Evolutionary conservation across 2,329 filamentous ascomycete genomes (phyloP).

Genomic region (Botrytis medusae): DNA sequence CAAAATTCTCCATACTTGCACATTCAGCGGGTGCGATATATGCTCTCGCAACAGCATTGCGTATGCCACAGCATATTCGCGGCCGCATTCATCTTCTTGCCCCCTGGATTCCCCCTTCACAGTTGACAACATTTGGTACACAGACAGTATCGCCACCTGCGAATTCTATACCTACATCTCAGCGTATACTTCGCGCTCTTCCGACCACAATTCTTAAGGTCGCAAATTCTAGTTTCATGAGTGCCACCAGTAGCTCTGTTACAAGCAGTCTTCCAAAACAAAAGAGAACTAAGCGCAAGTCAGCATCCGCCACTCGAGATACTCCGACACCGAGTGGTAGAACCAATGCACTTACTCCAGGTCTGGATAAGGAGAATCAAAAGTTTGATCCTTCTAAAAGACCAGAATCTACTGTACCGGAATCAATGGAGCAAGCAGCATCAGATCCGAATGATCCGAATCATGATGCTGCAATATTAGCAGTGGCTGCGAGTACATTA

Average conservation of each 20-base stretch:
- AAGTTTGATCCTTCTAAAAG: slow-evolving; percentile 36
- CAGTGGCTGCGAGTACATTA: slow-evolving; percentile 58
- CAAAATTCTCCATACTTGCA: slow-evolving; percentile 92
- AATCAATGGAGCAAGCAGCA: slow-evolving; percentile 33
- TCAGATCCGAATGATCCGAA: slow-evolving; percentile 37
- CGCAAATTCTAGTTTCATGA: slow-evolving; percentile 95
- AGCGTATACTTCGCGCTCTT: slow-evolving; percentile 84
- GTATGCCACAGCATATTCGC: slow-evolving; percentile 93
- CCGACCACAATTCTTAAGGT: slow-evolving; percentile 90
- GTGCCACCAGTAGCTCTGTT: slow-evolving; percentile 82
- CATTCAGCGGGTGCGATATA: slow-evolving; percentile 99
- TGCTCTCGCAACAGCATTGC: slow-evolving; percentile 87
- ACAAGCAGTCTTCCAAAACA: slow-evolving; percentile 73
- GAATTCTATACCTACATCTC: slow-evolving; percentile 85
- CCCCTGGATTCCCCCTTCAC: slow-evolving; percentile 95
- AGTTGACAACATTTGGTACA: slow-evolving; percentile 76
- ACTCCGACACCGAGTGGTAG: slow-evolving; percentile 40
- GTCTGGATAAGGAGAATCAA: slow-evolving; percentile 39
- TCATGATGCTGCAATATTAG: slow-evolving; percentile 40
- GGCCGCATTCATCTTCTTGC: slow-evolving; percentile 92
- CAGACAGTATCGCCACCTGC: slow-evolving; percentile 73
- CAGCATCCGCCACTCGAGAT: slow-evolving; percentile 43
- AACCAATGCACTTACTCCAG: slow-evolving; percentile 41
- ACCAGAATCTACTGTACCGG: slow-evolving; percentile 35
- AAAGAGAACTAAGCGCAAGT: slow-evolving; percentile 60